Conservation (phyloP, 75 land plant species). For the Sequoia sempervirens region DNA sequence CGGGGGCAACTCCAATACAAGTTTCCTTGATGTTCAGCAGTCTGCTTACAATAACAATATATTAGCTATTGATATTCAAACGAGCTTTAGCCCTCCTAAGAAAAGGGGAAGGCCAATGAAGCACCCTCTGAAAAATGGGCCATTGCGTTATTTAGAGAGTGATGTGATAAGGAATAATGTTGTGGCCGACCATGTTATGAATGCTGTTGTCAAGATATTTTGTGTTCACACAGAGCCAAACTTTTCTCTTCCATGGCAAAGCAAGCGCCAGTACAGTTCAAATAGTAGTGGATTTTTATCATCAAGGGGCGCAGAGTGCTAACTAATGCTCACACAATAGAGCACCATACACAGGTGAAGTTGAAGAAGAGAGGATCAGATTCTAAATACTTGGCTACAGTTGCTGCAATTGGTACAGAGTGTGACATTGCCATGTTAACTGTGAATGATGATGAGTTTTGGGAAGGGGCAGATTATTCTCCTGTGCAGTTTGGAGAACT, state of each 20-base stretch:
- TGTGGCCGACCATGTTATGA: constrained; percentile 55
- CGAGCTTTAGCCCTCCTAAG: neutral
- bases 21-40: neutral
- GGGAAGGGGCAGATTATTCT: constrained; percentile 70
- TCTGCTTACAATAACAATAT: neutral
- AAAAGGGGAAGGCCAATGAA: neutral
- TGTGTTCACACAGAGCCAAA: constrained; percentile 57
- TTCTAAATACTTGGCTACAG: constrained; percentile 83
- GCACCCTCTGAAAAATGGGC: neutral
- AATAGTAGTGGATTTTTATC: constrained; percentile 87
- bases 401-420: constrained; percentile 88
- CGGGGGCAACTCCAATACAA: neutral
- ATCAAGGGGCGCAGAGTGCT: constrained; percentile 64
- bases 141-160: neutral
- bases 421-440: constrained; percentile 77
- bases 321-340: constrained; percentile 92
- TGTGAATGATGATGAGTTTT: constrained; percentile 87
- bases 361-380: constrained; percentile 86
- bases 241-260: constrained; percentile 93
- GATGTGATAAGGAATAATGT: neutral
- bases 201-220: constrained; percentile 92
- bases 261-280: constrained; percentile 83
- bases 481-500: constrained; percentile 89
- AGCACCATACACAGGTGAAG: constrained; percentile 92
- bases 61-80: neutral